A percentile compares a stretch with the other conserved stretches of the same genome.
Evolutionary conservation across 192 early-diverging fungal species (phyloP).

Genomic region (Podila verticillata): DNA sequence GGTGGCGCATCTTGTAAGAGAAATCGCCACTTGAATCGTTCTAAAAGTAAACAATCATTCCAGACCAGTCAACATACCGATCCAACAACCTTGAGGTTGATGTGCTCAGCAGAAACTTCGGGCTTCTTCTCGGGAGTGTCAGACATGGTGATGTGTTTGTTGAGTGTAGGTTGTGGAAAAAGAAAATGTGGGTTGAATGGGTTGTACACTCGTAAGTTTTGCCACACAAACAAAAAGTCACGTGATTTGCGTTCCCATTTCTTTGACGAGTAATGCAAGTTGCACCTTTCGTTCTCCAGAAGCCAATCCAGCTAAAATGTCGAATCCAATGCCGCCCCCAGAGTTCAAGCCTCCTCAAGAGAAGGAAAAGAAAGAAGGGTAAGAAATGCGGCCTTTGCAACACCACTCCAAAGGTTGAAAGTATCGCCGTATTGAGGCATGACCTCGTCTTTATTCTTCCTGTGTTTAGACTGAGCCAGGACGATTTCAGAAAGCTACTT

Average conservation of each 20-base stretch:
- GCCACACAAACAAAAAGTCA: too few species aligned
- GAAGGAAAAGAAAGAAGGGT: slow-evolving; percentile 44
- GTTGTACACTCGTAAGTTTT: too few species aligned
- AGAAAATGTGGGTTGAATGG: background rate
- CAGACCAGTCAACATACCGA: slow-evolving; percentile 67
- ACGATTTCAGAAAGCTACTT: slow-evolving; percentile 82
- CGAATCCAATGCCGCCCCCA: slow-evolving; percentile 49
- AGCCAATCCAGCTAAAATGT: slow-evolving; percentile 16
- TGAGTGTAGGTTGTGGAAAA: background rate
- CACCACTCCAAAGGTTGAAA: background rate
- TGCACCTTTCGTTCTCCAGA: background rate
- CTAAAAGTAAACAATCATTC: too few species aligned
- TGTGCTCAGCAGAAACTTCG: slow-evolving; percentile 76
- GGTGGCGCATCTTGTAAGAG: too few species aligned
- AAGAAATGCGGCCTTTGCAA: background rate
- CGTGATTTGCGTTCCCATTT: too few species aligned
- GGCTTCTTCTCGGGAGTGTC: slow-evolving; percentile 65
- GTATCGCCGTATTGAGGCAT: too few species aligned
- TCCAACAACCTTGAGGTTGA: slow-evolving; percentile 92
- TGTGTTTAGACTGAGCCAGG: slow-evolving; percentile 68
- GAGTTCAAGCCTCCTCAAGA: slow-evolving; percentile 40
- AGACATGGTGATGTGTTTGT: slow-evolving; percentile 25
- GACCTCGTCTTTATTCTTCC: too few species aligned
- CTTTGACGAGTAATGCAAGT: too few species aligned
- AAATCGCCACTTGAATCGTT: too few species aligned